Evolutionary conservation across 2,329 filamentous ascomycete genomes (phyloP), one percentile per base, ranked within the genome.

Genomic region (Cylindrodendrum hubeiense): DNA sequence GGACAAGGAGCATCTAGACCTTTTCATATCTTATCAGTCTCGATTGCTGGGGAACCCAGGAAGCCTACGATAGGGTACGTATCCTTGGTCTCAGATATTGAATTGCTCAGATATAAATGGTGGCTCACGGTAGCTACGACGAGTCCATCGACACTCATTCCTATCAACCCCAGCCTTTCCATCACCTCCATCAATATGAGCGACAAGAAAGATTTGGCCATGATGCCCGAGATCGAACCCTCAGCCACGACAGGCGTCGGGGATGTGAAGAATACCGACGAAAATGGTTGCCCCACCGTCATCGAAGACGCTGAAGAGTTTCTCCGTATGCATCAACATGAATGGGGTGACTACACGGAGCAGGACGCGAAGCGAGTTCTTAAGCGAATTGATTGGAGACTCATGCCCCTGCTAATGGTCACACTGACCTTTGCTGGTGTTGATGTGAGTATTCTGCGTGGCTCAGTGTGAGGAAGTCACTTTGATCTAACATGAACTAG

Each of bases 321-420:
- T 21, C 39, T 41, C 39, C 39, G 39, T 10, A 41, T 13, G 39
- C 10, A 41, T 41, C 39, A 10, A 8, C n/a, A 41, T 21, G 39
- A 41, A 41, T 41, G 39, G 39, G 39, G 39, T 9, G 53, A 22
- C 5, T 52, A 51, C 26, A 52, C 47, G 3, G 46, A 61, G 19
- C 28, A 63, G 28, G 62, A 65, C 15, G 57, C 58, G 2, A 37
- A 39, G 3, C 44, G 30, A 2, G 57, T 67, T n/a, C 57, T 60
- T 2, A 28, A 59, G 7, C 65, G 62, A 47, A 65, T 67, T 28
- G 65, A 67, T 21, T 63, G 65, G 60, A 43, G 60, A 4, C 39
- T 66, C 9, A 64, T 66, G 64, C 64, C 64, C 12, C 41, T 64
- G 30, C 24, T 54, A 17, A 34, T 63, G n/a, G 43, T 43, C 10